Evolutionary conservation across 305 asterid species (phyloP), one percentile per base, ranked within the genome.

Genomic region (Solanum hybrid): DNA sequence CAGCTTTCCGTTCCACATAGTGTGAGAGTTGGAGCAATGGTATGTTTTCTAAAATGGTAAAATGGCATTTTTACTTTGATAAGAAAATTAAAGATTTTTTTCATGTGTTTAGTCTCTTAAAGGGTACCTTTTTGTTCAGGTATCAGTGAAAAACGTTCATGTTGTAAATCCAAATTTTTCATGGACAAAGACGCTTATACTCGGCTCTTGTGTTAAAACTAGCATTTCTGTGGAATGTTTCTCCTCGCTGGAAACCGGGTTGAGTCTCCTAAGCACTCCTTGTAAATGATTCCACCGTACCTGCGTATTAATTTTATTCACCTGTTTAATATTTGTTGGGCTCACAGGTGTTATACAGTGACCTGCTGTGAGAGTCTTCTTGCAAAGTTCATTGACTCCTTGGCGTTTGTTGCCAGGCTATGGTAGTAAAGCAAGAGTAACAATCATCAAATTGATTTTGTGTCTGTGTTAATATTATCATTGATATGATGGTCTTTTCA

Each of bases 1-100:
- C 91, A 92, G 89, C 93, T 95, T 64, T 88, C 89, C 88, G 92
- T 95, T 90, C 98, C 99, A 37, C 98, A 97, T 93, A 88, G 94
- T 91, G 87, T 95, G 89, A 95, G 99, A 95, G 93, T 94, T 85
- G 99, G 99, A 88, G 97, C 98, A 66, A 89, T 95, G 89, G 99
- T 97, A 95, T 81, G 99, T 90, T 69, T 60, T 32, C 27, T n/a
- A 37, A 78, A 14, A 73, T 14, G 84, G 71, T 85, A 51, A 64
- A 69, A 36, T 42, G 14, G 79, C n/a, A 14, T 36, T 40, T 64
- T 51, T 88, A 80, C 36, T 24, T 51, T 81, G 77, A 72, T 51
- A 17, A 84, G 72, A 56, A 26, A 3, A 40, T 81, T 64, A 73
- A 42, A n/a, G 86, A 64, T 78, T 34, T 19, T 80, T 32, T 14